These are phyloP conservation scores for Protomyces arabidopsidicola DNA, from an alignment of 1,139 yeast species.

Conservation along the genomic window DNA sequence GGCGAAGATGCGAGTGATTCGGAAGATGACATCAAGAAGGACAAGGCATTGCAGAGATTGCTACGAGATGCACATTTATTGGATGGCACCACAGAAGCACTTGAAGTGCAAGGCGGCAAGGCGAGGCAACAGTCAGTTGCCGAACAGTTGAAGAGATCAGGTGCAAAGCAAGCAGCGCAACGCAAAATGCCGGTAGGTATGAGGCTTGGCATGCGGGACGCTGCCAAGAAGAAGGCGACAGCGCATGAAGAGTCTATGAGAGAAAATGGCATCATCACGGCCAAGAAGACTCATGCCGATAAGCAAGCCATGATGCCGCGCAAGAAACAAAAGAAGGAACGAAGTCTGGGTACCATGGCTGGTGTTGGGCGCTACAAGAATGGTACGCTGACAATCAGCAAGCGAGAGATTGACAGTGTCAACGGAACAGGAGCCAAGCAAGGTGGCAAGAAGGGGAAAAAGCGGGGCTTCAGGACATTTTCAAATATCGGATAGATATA, in stretches of 20 bases:
- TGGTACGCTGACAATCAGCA: conserved; percentile 13
- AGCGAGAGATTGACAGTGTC: conserved; percentile 18
- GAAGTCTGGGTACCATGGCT: conserved; percentile 1
- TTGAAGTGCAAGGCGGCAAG: conserved; percentile 8
- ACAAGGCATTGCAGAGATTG: conserved; percentile 28
- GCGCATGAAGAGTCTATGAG: conserved; percentile 11
- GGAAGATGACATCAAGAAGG: conserved; percentile 28
- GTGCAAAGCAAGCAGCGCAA: conserved; percentile 12
- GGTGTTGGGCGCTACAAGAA: conserved; percentile 25
- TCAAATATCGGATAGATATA: conserved; percentile 6
- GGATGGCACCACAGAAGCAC: conserved; percentile 14
- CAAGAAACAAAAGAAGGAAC: not conserved
- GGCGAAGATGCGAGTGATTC: conserved; percentile 10
- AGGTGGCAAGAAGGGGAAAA: conserved; percentile 15
- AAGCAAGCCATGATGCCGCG: not conserved
- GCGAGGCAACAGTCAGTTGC: conserved; percentile 11
- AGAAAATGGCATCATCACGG: conserved; percentile 24
- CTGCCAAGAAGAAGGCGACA: conserved; percentile 5
- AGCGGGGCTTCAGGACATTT: conserved; percentile 15
- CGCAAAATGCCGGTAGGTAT: conserved; percentile 23
- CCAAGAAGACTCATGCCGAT: not conserved
- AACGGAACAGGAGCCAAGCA: conserved; percentile 9
- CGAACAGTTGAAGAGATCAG: conserved; percentile 9
- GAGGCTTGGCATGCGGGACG: conserved; percentile 16
- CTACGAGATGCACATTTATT: conserved; percentile 29